A percentile compares a stretch with the other conserved stretches of the same genome.
phyloP scores from a whole-genome alignment of 148 eudicot genomes.

The Euryodendron excelsum region DNA sequence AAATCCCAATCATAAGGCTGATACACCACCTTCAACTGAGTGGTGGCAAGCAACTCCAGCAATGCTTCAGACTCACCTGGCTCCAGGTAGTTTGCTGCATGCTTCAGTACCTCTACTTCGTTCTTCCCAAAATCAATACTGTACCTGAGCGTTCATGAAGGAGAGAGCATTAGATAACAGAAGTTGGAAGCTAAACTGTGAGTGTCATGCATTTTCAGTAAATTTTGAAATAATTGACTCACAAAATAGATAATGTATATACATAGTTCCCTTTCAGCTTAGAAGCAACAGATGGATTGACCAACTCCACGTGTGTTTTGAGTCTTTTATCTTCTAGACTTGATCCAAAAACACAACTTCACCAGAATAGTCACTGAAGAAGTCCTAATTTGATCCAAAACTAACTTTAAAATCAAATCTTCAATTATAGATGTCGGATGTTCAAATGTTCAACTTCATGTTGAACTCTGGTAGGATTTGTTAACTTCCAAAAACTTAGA shows the following conservation, averaged over 20 bases:
- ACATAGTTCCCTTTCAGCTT: not conserved
- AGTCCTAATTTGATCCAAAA: not conserved
- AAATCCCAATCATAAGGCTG: constrained; percentile 50
- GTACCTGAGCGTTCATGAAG: constrained; percentile 30
- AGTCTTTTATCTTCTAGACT: not conserved
- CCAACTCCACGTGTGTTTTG: not conserved
- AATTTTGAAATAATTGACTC: not conserved
- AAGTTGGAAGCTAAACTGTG: constrained; percentile 1
- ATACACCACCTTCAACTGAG: constrained; percentile 47
- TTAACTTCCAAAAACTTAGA: not conserved
- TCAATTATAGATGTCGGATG: not conserved
- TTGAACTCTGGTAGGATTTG: not conserved
- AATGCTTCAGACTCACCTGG: constrained; percentile 28
- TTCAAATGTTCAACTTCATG: not conserved
- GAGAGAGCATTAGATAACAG: not conserved
- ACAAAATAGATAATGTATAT: not conserved
- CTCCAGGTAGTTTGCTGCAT: constrained; percentile 50
- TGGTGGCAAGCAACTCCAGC: constrained; percentile 40
- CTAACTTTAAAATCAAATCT: not conserved
- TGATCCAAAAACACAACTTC: not conserved
- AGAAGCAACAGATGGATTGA: not conserved
- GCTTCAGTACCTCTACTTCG: constrained; percentile 49
- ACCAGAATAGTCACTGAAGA: not conserved
- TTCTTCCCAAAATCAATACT: constrained; percentile 51
- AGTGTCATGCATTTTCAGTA: not conserved